These are phyloP conservation scores for Chenopodium formosanum DNA, from an alignment of 148 eudicot genomes.

Conservation along the genomic window DNA sequence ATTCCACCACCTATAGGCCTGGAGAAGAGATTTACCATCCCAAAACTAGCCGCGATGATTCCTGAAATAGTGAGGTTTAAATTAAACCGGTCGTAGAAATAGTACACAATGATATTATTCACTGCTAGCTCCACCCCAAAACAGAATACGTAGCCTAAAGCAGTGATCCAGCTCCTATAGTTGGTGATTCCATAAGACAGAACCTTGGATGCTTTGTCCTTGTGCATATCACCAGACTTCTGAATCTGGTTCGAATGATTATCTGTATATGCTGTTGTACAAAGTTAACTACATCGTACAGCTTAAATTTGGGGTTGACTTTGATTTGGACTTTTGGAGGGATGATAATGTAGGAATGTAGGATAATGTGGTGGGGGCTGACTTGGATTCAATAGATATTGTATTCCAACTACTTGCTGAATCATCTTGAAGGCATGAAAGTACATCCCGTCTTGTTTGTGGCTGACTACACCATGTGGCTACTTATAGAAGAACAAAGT, in stretches of 20 bases:
- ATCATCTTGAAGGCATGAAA: too few species aligned
- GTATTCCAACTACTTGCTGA: too few species aligned
- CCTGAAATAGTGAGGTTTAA: conserved; percentile 63
- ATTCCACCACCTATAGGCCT: conserved; percentile 67
- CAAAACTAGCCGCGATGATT: conserved; percentile 70
- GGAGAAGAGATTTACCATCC: conserved; percentile 63
- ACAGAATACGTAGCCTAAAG: conserved; percentile 65
- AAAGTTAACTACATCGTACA: too few species aligned
- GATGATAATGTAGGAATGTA: background rate
- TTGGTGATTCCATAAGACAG: conserved; percentile 45
- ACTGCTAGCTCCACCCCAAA: conserved; percentile 81
- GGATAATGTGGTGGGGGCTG: background rate
- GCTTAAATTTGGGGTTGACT: too few species aligned
- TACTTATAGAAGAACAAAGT: too few species aligned
- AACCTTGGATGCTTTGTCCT: conserved; percentile 36
- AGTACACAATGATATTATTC: conserved; percentile 74
- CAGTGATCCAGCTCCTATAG: conserved; percentile 72
- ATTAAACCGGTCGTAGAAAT: conserved; percentile 60
- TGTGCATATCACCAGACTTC: conserved; percentile 44
- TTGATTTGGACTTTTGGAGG: background rate
- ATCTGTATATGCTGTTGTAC: too few species aligned
- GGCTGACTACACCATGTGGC: too few species aligned
- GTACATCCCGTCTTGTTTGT: too few species aligned
- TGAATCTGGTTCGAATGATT: background rate
- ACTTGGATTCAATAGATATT: background rate